Evolutionary conservation across 768 basidiomycete species (phyloP), one percentile per base, ranked within the genome.

Genomic region (Phanerodontia chrysosporium): DNA sequence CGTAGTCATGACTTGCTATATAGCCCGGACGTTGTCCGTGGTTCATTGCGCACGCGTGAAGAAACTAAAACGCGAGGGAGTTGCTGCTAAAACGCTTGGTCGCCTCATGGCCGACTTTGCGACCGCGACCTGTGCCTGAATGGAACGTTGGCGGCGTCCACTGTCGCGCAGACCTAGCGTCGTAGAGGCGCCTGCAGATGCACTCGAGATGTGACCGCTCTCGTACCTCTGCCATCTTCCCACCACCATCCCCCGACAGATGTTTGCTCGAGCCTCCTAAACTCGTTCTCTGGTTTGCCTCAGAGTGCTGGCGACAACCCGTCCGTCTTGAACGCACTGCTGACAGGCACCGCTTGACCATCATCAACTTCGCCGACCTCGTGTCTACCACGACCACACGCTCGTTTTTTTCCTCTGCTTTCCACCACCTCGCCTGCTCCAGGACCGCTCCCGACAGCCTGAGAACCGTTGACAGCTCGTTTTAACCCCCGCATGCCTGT

Each of bases 381-480:
- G 55, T 57, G 55, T 12, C 45, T 18, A 21, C 42, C 55, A 57
- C 55, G 55, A 57, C 44, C 28, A 29, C 45, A 57, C 55, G 21
- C 55, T 57, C 55, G 9, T 45, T 56, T 39, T 39, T 32, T 16
- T 42, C 42, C 5, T n/a, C n/a, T n/a, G 35, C 52, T 42, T 25
- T 36, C 52, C 3, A 30, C 52, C 18, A 12, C 27, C 16, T 42
- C 24, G 12, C 5, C 18, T 21, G 14, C 30, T 39, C n/a, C 28
- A 7, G 22, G 24, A 21, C 35, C 14, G 13, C 52, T 28, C 25
- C 18, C 10, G 18, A 12, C 39, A 9, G 39, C 45, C 25, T 48
- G 24, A 8, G 16, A 30, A 14, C 35, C 24, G 4, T 18, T 45
- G 16, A 1, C 36, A 1, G 2, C 52, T 39, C 4, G n/a, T 30